These are phyloP conservation scores for Symbiodinium natans DNA, from an alignment of 73 alveolate genomes.

Conservation along the genomic window DNA sequence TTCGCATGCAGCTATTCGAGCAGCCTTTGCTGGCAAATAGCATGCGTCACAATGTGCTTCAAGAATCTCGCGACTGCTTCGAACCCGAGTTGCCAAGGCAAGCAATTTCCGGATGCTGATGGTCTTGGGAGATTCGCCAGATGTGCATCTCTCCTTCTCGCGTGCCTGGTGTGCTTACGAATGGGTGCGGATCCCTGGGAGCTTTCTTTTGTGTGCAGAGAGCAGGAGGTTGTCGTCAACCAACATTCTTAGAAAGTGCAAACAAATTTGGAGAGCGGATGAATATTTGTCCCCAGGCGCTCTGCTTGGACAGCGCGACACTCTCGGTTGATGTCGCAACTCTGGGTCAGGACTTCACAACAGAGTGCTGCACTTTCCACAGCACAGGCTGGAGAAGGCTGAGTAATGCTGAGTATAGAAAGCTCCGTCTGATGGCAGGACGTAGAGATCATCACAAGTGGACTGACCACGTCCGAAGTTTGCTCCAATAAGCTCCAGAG, in stretches of 20 bases:
- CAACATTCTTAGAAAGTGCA: no score
- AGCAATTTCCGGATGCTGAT: constrained; percentile 67
- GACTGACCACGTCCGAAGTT: constrained; percentile 45
- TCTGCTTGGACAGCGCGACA: constrained; percentile 77
- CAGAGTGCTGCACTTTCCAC: no score
- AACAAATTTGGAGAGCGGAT: no score
- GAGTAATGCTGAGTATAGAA: no score
- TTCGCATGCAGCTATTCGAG: neutral
- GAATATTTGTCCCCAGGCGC: neutral
- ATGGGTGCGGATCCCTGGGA: neutral
- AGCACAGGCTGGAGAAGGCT: no score
- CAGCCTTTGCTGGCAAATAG: neutral
- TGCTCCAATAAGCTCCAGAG: constrained; percentile 49
- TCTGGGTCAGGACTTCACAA: neutral
- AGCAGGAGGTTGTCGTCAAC: no score
- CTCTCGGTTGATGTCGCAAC: constrained; percentile 37
- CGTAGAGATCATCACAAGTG: constrained; percentile 33
- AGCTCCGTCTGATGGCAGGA: no score
- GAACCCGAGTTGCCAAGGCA: constrained; percentile 12
- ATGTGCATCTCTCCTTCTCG: neutral
- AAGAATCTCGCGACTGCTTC: neutral
- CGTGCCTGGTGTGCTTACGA: constrained; percentile 80
- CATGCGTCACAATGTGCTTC: no score
- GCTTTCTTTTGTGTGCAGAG: neutral
- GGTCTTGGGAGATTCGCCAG: constrained; percentile 26